Conservation (phyloP, 2,329 filamentous ascomycete species). For the Pseudocercospora ulei region DNA sequence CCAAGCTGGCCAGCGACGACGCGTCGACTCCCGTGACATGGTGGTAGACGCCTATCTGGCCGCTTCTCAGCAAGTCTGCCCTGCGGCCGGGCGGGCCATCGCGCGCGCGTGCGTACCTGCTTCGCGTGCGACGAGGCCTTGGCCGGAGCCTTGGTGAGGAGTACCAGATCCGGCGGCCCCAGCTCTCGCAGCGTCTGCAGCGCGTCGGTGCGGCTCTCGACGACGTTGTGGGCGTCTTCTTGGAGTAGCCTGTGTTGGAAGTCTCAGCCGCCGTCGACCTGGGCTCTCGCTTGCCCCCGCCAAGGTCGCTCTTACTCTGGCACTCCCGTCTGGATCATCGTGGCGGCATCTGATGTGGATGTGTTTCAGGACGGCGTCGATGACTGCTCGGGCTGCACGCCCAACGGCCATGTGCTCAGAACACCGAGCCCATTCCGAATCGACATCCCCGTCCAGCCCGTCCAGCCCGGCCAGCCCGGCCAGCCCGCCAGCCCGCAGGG, state of each 20-base stretch:
- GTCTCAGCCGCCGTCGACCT: constrained; percentile 2
- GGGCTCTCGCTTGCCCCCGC: neutral
- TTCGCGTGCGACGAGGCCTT: constrained; percentile 45
- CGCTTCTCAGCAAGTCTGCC: constrained; percentile 12
- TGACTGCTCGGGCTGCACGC: too few relatives aligned
- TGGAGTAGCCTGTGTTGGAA: constrained; percentile 65
- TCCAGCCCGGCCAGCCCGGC: too few relatives aligned
- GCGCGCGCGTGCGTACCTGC: constrained; percentile 40
- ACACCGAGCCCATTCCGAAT: too few relatives aligned
- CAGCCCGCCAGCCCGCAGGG: too few relatives aligned
- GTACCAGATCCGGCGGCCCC: constrained; percentile 88
- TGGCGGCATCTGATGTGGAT: constrained; percentile 1
- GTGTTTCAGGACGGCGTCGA: too few relatives aligned
- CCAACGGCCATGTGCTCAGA: too few relatives aligned
- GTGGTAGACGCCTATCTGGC: constrained; percentile 82
- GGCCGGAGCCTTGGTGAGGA: constrained; percentile 70
- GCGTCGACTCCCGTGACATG: constrained; percentile 96
- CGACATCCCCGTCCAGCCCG: too few relatives aligned
- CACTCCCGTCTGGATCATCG: constrained; percentile 29
- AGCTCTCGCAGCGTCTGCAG: constrained; percentile 79
- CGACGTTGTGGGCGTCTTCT: constrained; percentile 80
- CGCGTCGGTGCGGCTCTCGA: constrained; percentile 85
- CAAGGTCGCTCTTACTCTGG: constrained; percentile 30
- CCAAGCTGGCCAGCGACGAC: constrained; percentile 90
- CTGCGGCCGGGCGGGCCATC: neutral